Evolutionary conservation across 2,329 filamentous ascomycete genomes (phyloP).

Genomic region (Malbranchea zuffiana): DNA sequence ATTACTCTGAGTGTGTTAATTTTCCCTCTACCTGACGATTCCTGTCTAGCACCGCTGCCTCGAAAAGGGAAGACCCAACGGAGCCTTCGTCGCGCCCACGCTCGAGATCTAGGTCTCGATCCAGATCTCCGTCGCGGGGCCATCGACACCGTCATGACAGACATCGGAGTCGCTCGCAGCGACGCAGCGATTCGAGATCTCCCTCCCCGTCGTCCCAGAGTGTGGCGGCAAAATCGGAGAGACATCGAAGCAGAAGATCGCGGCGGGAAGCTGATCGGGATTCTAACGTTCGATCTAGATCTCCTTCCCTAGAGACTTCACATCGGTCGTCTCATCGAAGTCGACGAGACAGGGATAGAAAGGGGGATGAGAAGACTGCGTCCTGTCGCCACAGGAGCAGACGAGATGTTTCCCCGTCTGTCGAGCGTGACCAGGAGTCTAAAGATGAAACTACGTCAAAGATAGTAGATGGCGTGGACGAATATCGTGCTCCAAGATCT

Average conservation of each 20-base stretch:
- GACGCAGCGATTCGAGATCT: conserved; percentile 40
- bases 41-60: conserved; percentile 2
- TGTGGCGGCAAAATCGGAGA: conserved; percentile 28
- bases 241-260: conserved; percentile 23
- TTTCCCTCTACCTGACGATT: conserved; percentile 15
- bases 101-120: conserved; percentile 21
- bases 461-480: conserved; percentile 1
- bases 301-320: conserved; percentile 51
- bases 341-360: conserved; percentile 47
- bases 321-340: conserved; percentile 50
- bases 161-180: conserved; percentile 44
- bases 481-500: conserved; percentile 6
- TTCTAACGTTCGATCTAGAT: conserved; percentile 48
- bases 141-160: conserved; percentile 38
- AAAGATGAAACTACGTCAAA: conserved; percentile 14
- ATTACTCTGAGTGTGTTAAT: conserved; percentile 10
- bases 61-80: not conserved
- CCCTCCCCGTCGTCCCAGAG: conserved; percentile 22
- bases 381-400: conserved; percentile 41
- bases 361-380: conserved; percentile 33
- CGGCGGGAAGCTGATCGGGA: conserved; percentile 30
- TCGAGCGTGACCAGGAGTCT: conserved; percentile 16
- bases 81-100: conserved; percentile 17
- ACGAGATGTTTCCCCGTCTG: not conserved
- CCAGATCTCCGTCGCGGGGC: conserved; percentile 11